These are phyloP conservation scores for Lathyrus oleraceus DNA, from an alignment of 306 rosid species.

Conservation along the genomic window DNA sequence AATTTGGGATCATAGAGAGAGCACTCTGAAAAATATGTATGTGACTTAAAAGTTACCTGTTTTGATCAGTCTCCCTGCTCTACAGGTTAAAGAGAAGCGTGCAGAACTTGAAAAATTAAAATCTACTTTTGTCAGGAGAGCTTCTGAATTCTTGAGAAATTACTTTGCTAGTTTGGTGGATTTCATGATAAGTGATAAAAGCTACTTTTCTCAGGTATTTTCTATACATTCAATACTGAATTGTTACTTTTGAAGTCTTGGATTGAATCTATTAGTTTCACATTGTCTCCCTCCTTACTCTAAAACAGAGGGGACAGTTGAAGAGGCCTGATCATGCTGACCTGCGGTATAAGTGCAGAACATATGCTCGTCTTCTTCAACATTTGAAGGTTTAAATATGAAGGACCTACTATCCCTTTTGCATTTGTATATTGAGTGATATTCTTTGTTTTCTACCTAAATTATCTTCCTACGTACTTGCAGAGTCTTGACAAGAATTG, in stretches of 20 bases:
- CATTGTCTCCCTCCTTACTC: constrained; percentile 33
- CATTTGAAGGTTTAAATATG: constrained; percentile 77
- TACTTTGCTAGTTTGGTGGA: constrained; percentile 98
- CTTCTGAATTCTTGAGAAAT: constrained; percentile 90
- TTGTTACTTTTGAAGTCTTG: constrained; percentile 22
- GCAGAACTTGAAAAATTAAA: constrained; percentile 92
- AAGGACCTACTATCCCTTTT: constrained; percentile 30
- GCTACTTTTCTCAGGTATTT: constrained; percentile 96
- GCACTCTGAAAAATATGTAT: neutral
- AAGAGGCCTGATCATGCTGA: constrained; percentile 99
- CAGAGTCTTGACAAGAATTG: constrained; percentile 98
- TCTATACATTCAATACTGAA: constrained; percentile 11
- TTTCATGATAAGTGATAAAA: constrained; percentile 96
- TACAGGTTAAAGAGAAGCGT: constrained; percentile 89
- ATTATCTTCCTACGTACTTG: constrained; percentile 37
- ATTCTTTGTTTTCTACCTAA: constrained; percentile 24
- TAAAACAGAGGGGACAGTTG: constrained; percentile 84
- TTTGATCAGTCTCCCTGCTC: constrained; percentile 36
- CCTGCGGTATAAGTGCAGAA: constrained; percentile 95
- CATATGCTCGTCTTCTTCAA: constrained; percentile 94
- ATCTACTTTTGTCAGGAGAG: constrained; percentile 91
- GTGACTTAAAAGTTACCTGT: constrained; percentile 26
- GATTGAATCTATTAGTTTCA: constrained; percentile 27
- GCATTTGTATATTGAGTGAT: constrained; percentile 6
- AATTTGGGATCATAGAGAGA: constrained; percentile 18